Evolutionary conservation across 169 alveolate species (phyloP), one percentile per base, ranked within the genome.

Genomic region (Plasmodium yoelii): DNA sequence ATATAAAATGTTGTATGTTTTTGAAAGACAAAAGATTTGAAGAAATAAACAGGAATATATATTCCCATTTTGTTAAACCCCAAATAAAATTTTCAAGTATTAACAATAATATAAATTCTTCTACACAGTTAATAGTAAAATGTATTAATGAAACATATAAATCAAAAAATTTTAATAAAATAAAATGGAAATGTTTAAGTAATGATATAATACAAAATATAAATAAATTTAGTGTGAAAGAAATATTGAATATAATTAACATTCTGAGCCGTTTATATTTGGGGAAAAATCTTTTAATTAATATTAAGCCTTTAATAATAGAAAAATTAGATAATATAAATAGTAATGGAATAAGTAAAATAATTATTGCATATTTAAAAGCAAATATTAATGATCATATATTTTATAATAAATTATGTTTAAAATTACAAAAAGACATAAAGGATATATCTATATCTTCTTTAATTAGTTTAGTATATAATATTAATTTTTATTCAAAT

Each of bases 121-220:
- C 90, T 65, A 49, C 90, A 8, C 75, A 47, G 55, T 44, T 80
- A 51, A 80, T 80, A 28, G 80, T 80, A 80, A 80, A 64, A 80
- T 80, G 90, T 59, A 70, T 80, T 18, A 64, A 69, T 64, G 90
- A 80, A 39, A 67, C 90, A 22, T 80, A 80, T 39, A 80, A 65
- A 51, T 80, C 90, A 19, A 80, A 80, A 80, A 64, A 53, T 59
- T 80, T 80, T 70, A 80, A 53, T 80, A 80, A 80, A 80, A 80
- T 80, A 34, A 80, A 80, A 65, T 80, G 90, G 90, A 69, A 80
- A 24, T 80, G 90, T 55, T 49, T 80, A 39, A 53, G 44, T 22
- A 80, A 80, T 64, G 90, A 80, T 53, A 67, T 80, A 51, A 18
- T 80, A 53, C 65, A 80, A 64, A 80, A 67, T 80, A 65, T 26